These are phyloP conservation scores for Cystobasidiaceae sp. DNA, from an alignment of 1,284 basidiomycete genomes.

Conservation along the genomic window DNA sequence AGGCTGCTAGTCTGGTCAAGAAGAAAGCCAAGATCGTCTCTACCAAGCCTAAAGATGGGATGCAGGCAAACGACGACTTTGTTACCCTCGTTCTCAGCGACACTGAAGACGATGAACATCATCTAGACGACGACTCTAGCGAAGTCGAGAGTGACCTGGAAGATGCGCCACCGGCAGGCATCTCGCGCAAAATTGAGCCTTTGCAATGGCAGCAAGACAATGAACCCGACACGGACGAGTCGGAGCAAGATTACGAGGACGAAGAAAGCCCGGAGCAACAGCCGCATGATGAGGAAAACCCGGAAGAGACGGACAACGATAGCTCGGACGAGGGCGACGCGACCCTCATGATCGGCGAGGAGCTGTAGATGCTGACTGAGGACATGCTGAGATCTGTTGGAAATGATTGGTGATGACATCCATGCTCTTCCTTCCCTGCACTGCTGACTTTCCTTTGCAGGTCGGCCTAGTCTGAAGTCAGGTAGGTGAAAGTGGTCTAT, in stretches of 20 bases:
- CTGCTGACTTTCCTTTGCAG: no score
- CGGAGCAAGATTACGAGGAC: constrained; percentile 38
- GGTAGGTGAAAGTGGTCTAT: no score
- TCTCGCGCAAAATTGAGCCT: neutral
- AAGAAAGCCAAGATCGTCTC: constrained; percentile 4
- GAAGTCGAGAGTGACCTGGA: constrained; percentile 54
- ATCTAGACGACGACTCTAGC: constrained; percentile 54
- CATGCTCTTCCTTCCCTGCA: no score
- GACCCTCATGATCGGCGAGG: no score
- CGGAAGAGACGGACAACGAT: constrained; percentile 53
- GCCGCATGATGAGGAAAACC: constrained; percentile 55
- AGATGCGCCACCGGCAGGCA: constrained; percentile 48
- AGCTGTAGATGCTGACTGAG: no score
- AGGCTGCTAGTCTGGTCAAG: neutral
- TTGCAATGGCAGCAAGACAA: constrained; percentile 30
- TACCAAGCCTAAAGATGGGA: constrained; percentile 8
- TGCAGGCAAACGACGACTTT: constrained; percentile 32
- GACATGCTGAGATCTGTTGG: no score
- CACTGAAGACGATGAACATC: constrained; percentile 54
- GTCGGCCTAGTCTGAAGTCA: no score
- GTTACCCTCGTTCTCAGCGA: constrained; percentile 23
- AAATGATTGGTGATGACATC: no score
- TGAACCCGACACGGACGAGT: neutral
- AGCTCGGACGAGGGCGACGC: constrained; percentile 50
- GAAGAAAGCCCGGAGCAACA: constrained; percentile 34